Base-by-base conservation (phyloP, 2,329 filamentous ascomycete genomes). In the Calonectria henricotiae region DNA sequence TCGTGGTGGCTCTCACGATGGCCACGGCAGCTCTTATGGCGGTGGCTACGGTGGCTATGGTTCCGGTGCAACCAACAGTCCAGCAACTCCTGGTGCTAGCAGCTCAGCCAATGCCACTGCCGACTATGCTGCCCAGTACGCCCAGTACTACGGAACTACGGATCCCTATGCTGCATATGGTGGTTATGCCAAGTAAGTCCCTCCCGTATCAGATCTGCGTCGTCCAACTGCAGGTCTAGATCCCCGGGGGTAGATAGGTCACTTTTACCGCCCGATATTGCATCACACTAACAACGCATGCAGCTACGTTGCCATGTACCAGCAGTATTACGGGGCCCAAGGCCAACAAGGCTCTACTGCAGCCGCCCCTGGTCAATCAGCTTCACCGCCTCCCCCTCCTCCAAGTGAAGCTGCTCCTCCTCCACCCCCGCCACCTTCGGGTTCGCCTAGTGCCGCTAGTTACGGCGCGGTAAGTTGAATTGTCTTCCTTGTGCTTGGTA, bases 81-180 rank as follows among this genome's bases (percentile, higher is more conserved):
- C 85, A 46, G 79, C 78, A 51, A 74, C 80, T 55, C 76, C 79
- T 15, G 77, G 74, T 9, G 74, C 77, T 15, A 76, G 77, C 69
- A 79, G 74, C 55, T 69, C 80, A 11, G 77, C 73, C 41, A 78
- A 75, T 41, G 73, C 76, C 47, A 74, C 77, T 9, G 73, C 79
- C 5, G 93, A 97, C 77, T 96, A 96, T 80, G 90, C 90, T 63
- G 90, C 92, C 20, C 93, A 96, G 79, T 97, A 97, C 80, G 92
- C 93, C 3, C 92, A 95, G 80, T 96, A 97, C 82, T 96, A 95
- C 71, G 88, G 87, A 72, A 86, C 87, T 65, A 86, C 89, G 72
- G 94, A 98, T 78, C 96, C 95, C 0, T 98, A 98, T 81, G 94
- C 94, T 47, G 91, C 93, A 9, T 98, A 96, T 76, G 96, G 96